A percentile compares a stretch with the other conserved stretches of the same genome.
phyloP scores from a whole-genome alignment of 805 yeast genomes.

The Scheffersomyces stipitis region DNA sequence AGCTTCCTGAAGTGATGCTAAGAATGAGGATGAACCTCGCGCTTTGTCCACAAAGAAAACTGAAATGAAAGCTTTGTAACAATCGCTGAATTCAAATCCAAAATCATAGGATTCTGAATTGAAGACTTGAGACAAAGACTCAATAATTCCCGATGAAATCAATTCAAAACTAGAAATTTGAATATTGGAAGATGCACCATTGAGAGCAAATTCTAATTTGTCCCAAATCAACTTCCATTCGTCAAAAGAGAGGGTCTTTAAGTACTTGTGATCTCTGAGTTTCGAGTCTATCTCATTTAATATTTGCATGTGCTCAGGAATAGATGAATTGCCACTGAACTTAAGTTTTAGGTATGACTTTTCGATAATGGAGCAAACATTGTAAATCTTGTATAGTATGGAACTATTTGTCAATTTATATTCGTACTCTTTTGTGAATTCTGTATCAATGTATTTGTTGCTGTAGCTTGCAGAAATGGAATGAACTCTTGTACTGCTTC shows the following conservation, averaged over 20 bases:
- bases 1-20: conserved; percentile 68
- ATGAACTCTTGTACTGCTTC: conserved; percentile 22
- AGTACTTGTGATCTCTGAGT: conserved; percentile 5
- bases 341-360: conserved; percentile 22
- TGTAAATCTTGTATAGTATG: conserved; percentile 14
- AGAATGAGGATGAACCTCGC: conserved; percentile 29
- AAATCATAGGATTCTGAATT: conserved; percentile 12
- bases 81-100: conserved; percentile 27
- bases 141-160: conserved; percentile 63
- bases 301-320: conserved; percentile 16
- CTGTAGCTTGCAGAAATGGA: conserved; percentile 13
- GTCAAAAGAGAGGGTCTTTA: conserved; percentile 30
- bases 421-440: conserved; percentile 28
- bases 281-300: conserved; percentile 12
- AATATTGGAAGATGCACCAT: conserved; percentile 8
- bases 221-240: conserved; percentile 29
- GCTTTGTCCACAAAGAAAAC: conserved; percentile 32
- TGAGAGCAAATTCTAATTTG: conserved; percentile 15
- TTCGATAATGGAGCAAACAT: conserved; percentile 24
- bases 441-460: conserved; percentile 29
- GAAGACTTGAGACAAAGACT: conserved; percentile 39
- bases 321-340: conserved; percentile 10
- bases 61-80: conserved; percentile 45
- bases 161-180: conserved; percentile 73
- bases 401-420: conserved; percentile 14